Conservation (phyloP, 345 rosid genomes). For the Eucalyptus polybractea region DNA sequence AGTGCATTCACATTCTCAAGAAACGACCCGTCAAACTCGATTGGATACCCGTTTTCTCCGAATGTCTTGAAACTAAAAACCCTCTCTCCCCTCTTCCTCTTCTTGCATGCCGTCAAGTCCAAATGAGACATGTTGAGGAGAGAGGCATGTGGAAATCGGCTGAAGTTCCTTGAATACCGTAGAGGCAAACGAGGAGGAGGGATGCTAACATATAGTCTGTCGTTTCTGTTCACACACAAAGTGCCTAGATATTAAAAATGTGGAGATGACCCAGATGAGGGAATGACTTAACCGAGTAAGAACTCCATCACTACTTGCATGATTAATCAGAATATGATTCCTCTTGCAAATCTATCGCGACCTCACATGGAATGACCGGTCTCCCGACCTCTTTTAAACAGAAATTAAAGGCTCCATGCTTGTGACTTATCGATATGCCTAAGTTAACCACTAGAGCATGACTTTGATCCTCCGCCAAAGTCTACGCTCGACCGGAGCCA, state of each 20-base stretch:
- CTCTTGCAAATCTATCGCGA: conserved; percentile 40
- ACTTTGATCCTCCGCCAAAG: conserved; percentile 33
- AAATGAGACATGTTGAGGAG: conserved; percentile 2
- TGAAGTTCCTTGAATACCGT: neutral
- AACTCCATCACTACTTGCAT: conserved; percentile 27
- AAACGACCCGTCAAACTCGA: conserved; percentile 50
- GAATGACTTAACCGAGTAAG: neutral
- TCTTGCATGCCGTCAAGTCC: conserved; percentile 17
- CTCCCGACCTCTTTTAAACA: neutral
- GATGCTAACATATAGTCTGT: neutral
- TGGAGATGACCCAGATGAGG: conserved; percentile 6
- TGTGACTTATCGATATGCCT: neutral
- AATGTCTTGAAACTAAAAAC: conserved; percentile 65
- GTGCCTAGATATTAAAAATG: conserved; percentile 26
- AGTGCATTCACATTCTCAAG: conserved; percentile 46
- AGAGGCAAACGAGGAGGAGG: neutral
- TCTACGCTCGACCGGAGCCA: conserved; percentile 25
- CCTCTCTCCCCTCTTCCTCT: conserved; percentile 70
- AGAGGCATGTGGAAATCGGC: neutral
- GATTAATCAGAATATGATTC: conserved; percentile 19
- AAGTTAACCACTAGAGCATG: neutral
- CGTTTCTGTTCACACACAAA: neutral
- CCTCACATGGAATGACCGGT: conserved; percentile 13
- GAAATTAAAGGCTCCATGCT: neutral
- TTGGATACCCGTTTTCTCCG: conserved; percentile 62